Base-by-base conservation (phyloP, 2,329 filamentous ascomycete genomes). In the Paracoccidioides lutzii region DNA sequence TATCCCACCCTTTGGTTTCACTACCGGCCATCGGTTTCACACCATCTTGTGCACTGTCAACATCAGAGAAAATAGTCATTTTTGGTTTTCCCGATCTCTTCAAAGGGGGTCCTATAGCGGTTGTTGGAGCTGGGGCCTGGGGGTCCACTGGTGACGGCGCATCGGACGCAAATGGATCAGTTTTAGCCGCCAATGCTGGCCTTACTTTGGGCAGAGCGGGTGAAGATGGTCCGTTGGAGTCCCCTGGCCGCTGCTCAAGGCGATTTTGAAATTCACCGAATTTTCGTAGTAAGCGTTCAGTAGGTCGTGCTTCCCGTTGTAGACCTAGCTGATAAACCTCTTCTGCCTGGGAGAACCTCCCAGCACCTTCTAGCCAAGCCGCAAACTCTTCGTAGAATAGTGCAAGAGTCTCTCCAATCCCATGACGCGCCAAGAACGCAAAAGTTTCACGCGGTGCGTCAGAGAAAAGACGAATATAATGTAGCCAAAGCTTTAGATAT, bases 381-480 rank as follows among this genome's bases (percentile, higher is more conserved):
- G 93, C 90, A 67, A 95, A 98, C 66, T 97, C 93, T 69, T 98
- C 93, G 71, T 98, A 98, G 70, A 90, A 98, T 3, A 97, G 76
- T 1, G 93, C 93, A 2, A 98, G 79, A 0, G 79, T 77, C 65
- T 96, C 90, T 58, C 91, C 93, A 58, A 98, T 88, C 59, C 79
- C 80, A 67, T 98, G 90, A 52, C 90, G 86, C 10, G 91, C 85
- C 40, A 98, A 78, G 67, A 94, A 98, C 49, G 93, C 83, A 68
- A 90, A 98, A 0, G 87, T 89, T 71, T 98, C 93, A 53, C 91
- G 84, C 2, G 91, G 90, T n/a, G 88, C 78, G 67, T 97, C 93
- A 4, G 88, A 87, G 72, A 97, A 97, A 64, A 96, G 82, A 53
- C 85, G 81, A 65, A 97, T 94, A 71, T 97, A 98, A 66, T 90